A percentile compares a stretch with the other conserved stretches of the same genome.
Evolutionary conservation across 108 stramenopile species (phyloP).

Genomic region (Skeletonema costatum): DNA sequence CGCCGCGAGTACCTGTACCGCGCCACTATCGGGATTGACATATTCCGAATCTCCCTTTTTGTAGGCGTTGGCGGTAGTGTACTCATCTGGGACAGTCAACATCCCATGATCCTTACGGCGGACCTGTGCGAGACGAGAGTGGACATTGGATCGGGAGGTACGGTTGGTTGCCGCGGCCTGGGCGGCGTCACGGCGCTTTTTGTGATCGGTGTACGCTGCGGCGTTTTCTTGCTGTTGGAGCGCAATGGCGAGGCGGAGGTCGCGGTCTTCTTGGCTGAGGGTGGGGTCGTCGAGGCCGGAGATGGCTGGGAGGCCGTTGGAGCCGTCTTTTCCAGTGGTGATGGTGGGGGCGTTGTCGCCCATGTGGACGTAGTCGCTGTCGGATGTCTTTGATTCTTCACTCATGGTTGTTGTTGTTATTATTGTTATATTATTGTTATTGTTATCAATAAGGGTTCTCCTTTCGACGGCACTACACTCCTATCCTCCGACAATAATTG

Average conservation of each 20-base stretch:
- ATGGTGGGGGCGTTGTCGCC: conserved; percentile 36
- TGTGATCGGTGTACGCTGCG: conserved; percentile 77
- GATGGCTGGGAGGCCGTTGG: not conserved
- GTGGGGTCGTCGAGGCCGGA: conserved; percentile 75
- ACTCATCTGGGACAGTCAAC: conserved; percentile 83
- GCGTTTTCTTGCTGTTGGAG: conserved; percentile 92
- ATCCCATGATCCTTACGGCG: conserved; percentile 89
- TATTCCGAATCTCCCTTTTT: conserved; percentile 55
- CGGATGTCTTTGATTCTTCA: conserved; percentile 86
- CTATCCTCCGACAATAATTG: too few relatives aligned
- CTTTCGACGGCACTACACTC: too few relatives aligned
- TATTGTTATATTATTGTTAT: not conserved
- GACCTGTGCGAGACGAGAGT: conserved; percentile 71
- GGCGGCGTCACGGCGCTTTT: conserved; percentile 79
- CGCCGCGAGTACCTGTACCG: conserved; percentile 33
- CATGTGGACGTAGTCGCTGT: conserved; percentile 90
- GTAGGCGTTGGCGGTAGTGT: conserved; percentile 87
- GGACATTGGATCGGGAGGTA: conserved; percentile 76
- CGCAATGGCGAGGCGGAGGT: conserved; percentile 88
- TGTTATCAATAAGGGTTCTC: too few relatives aligned
- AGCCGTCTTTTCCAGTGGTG: not conserved
- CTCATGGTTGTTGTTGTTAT: conserved; percentile 50
- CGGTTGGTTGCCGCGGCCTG: conserved; percentile 70
- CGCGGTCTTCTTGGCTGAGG: conserved; percentile 86
- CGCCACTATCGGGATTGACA: conserved; percentile 32